Percentiles rank a stretch among this genome's conserved stretches.
phyloP scores from a whole-genome alignment of 1,284 basidiomycete genomes.

The Stygiomarasmius scandens region DNA sequence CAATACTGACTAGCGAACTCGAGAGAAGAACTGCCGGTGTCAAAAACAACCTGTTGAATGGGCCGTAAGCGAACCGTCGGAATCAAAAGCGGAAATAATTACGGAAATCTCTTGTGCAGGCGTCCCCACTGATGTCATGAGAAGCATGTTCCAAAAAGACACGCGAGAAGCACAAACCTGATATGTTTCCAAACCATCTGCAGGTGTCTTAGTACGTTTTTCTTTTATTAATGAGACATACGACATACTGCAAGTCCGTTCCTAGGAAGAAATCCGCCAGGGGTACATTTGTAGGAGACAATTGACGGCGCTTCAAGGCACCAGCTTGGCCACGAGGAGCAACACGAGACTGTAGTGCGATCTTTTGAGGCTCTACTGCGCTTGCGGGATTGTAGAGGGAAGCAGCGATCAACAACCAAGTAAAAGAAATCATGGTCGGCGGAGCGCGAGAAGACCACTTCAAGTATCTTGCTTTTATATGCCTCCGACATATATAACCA shows the following conservation, averaged over 20 bases:
- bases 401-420: neutral
- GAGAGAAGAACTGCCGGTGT: constrained; percentile 51
- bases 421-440: neutral
- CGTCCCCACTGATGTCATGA: constrained; percentile 41
- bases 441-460: neutral
- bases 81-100: constrained; percentile 15
- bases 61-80: constrained; percentile 1
- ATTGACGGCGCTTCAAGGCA: constrained; percentile 37
- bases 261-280: constrained; percentile 56
- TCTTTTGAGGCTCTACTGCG: constrained; percentile 30
- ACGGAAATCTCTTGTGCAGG: constrained; percentile 49
- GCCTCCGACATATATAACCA: neutral
- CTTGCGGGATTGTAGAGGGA: neutral
- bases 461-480: neutral
- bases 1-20: constrained; percentile 49
- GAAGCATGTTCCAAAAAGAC: neutral
- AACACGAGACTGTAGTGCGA: constrained; percentile 42
- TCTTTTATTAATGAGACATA: constrained; percentile 1
- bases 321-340: constrained; percentile 24
- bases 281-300: constrained; percentile 42
- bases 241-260: constrained; percentile 49
- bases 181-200: constrained; percentile 58
- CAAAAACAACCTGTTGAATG: constrained; percentile 48
- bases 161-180: constrained; percentile 27
- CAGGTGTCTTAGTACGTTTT: constrained; percentile 10